Evolutionary conservation across 208 protist species (phyloP).

Genomic region (Leishmania amazonensis): DNA sequence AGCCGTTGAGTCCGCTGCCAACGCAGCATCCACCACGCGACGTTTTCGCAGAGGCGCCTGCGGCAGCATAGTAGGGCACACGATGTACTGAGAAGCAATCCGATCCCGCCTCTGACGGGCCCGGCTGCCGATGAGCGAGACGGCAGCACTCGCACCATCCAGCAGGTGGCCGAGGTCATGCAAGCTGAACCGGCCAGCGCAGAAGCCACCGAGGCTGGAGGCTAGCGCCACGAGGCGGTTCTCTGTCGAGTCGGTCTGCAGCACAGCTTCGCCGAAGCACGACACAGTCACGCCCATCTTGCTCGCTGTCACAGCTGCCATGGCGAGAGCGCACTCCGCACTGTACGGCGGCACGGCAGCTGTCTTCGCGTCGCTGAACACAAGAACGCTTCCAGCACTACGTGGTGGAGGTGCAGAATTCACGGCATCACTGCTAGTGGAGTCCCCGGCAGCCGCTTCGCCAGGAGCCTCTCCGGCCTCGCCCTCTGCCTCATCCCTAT

Average conservation of each 20-base stretch:
- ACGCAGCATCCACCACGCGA: not conserved
- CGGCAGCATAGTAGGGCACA: constrained; percentile 57
- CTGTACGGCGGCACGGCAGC: constrained; percentile 32
- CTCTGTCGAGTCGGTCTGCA: constrained; percentile 7
- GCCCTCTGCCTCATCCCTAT: not conserved
- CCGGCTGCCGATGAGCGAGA: not conserved
- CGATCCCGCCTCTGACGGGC: constrained; percentile 40
- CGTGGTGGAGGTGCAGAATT: not conserved
- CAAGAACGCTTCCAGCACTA: constrained; percentile 27
- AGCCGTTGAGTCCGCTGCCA: not conserved
- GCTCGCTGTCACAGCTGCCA: constrained; percentile 39
- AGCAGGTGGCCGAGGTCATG: constrained; percentile 42
- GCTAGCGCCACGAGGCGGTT: constrained; percentile 42
- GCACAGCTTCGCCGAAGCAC: constrained; percentile 53
- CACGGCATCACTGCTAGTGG: not conserved
- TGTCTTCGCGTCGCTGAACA: constrained; percentile 64
- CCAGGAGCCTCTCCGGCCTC: not conserved
- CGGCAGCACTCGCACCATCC: constrained; percentile 18
- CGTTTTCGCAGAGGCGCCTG: not conserved
- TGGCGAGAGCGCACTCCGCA: constrained; percentile 71
- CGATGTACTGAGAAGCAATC: constrained; percentile 63
- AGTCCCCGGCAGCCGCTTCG: constrained; percentile 6
- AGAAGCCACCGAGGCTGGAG: constrained; percentile 45
- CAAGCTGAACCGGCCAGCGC: constrained; percentile 30
- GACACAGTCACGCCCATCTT: constrained; percentile 43